Evolutionary conservation across 2,329 filamentous ascomycete genomes (phyloP), one percentile per base, ranked within the genome.

Genomic region (Incumbomyces lentus): DNA sequence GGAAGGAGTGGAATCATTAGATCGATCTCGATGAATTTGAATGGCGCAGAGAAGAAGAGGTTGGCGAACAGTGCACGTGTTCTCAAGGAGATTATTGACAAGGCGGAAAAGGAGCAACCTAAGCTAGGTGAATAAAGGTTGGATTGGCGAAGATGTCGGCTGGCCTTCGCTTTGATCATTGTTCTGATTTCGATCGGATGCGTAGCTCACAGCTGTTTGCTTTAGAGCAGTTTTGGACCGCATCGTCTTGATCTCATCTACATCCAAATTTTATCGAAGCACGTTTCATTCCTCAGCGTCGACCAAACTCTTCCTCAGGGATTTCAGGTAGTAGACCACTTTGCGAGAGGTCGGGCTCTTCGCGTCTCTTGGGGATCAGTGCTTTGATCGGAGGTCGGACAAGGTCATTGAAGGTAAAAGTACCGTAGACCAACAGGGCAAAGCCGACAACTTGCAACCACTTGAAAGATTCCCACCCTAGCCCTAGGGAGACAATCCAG

Each of bases 391-490:
- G 92, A 17, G 88, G 86, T 49, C 79, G 73, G n/a, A 96, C 76
- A 49, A 98, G 79, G 52, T 93, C 88, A 65, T 96, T 96, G 73
- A 96, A 96, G 35, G 96, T 64, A 66, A 95, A 95, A 1, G 90
- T 98, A 55, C 92, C 93, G 62, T 95, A 98, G 12, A 98, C 92
- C 31, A 98, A 75, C 54, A 95, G 69, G 1, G 70, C 84, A 58
- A 98, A 98, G 1, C 92, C 92, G 2, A 79, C 64, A 12, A 98
- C 86, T 67, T 98, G 92, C 6, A 98, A 76, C 84, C 86, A 93
- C 68, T 96, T 96, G 77, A 98, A 96, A 0, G 79, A 82, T 69
- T 98, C 92, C 92, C 92, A 98, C 50, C 89, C 89, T 2, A 98
- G 76, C 3, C 84, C 86, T 3, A 98, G 77, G 14, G 87, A 94